Base-by-base conservation (phyloP, 176 grass and related monocot genomes). In the Carex myosuroides region DNA sequence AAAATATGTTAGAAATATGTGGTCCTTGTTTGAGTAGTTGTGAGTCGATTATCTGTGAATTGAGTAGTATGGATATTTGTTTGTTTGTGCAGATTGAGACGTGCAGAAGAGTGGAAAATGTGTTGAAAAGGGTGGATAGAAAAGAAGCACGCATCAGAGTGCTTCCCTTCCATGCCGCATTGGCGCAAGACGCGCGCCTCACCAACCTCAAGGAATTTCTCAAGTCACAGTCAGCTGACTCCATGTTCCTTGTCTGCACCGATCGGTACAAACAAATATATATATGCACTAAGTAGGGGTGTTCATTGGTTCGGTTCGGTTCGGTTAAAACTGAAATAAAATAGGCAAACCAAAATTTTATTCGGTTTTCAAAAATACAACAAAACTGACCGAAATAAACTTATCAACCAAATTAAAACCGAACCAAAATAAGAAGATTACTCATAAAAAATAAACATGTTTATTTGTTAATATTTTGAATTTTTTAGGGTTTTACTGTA, bases 41-140 rank as follows among this genome's bases (percentile, higher is more conserved):
- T 59, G 56, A 18, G 56, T 59, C 3, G 56, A 67, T 35, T 8
- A 0, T 42, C 17, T 71, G 37, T 21, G 44, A 29, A 75, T 29
- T 13, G 21, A 76, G 21, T 54, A 76, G 4, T 55, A 20, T n/a
- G 50, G 66, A 1, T 74, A 3, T 66, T 54, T 81, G 64, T 29
- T 29, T 84, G 35, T 44, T 1, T 83, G 54, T 79, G 46, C 20
- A 98, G 93, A 98, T 98, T 74, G 96, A 95, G 89, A 95, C 96
- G 17, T 98, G 96, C 72, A 93, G 96, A 85, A 98, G 90, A 68
- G 96, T 98, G 8, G 96, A 98, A 68, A 92, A 95, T 54, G 86
- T 64, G n/a, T 83, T 95, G 76, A 90, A 80, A 54, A 85, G 93
- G 64, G 73, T 95, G 71, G 93, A 93, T 86, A 90, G 89, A 73